phyloP scores from a whole-genome alignment of 75 land plant species.

The Chamaecyparis obtusa region DNA sequence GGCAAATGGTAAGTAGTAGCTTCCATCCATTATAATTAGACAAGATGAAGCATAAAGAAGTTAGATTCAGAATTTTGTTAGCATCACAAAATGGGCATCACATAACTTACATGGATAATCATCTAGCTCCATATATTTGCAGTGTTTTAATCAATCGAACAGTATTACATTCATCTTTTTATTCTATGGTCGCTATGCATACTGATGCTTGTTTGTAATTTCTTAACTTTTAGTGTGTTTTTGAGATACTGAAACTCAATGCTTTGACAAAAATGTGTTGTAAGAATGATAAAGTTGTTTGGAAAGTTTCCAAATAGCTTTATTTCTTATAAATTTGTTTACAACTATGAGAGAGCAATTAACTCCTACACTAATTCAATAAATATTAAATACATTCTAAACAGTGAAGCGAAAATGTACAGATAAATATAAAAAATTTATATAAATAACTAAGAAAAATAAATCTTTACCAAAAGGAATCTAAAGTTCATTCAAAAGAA shows the following conservation, averaged over 20 bases:
- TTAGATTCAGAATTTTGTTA: background rate
- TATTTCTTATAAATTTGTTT: background rate
- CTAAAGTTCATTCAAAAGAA: background rate
- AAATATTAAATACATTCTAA: background rate
- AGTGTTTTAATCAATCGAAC: background rate
- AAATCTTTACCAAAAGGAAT: background rate
- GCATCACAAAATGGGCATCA: no score
- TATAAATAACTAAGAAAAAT: background rate
- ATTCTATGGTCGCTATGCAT: background rate
- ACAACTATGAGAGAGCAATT: background rate
- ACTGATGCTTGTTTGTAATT: background rate
- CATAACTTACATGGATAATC: background rate
- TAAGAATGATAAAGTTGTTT: background rate
- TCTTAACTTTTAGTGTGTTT: background rate
- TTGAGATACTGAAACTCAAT: background rate
- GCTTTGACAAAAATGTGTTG: background rate
- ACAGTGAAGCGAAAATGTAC: background rate
- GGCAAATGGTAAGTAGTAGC: background rate
- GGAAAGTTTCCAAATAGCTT: background rate
- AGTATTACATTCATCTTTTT: background rate
- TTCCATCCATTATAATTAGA: background rate
- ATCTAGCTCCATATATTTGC: background rate
- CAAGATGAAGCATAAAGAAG: background rate
- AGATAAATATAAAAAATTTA: background rate
- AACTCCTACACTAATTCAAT: background rate